Conservation (phyloP, 371 early-diverging fungal species). For the Actinomortierella wolfii region DNA sequence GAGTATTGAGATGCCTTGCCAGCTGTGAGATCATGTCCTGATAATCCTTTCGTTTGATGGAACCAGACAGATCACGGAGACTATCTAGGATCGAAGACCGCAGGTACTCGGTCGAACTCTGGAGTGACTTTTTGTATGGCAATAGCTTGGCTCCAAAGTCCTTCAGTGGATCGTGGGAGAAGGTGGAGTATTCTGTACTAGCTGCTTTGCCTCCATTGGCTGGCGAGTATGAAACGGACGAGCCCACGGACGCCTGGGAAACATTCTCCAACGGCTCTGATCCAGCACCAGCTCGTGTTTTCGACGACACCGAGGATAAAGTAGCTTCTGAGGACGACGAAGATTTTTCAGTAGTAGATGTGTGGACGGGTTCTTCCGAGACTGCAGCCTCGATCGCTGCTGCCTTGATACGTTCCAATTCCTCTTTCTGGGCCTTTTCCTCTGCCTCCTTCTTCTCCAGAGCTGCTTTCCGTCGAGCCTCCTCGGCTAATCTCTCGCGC, state of each 20-base stretch:
- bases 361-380: slow-evolving; percentile 5
- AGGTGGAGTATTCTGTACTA: neutral
- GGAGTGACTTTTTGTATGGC: slow-evolving; percentile 31
- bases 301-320: neutral
- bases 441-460: slow-evolving; percentile 19
- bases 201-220: neutral
- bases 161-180: slow-evolving; percentile 16
- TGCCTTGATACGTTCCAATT: neutral
- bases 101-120: slow-evolving; percentile 31
- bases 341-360: no score
- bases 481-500: slow-evolving; percentile 7
- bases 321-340: slow-evolving; percentile 1
- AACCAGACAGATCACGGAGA: slow-evolving; percentile 33
- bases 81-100: slow-evolving; percentile 24
- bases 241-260: no score
- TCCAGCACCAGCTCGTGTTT: neutral
- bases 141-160: slow-evolving; percentile 21
- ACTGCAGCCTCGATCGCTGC: slow-evolving; percentile 18
- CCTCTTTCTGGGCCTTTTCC: slow-evolving; percentile 13
- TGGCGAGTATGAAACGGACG: no score
- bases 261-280: neutral
- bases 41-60: slow-evolving; percentile 52
- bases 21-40: slow-evolving; percentile 53
- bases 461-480: slow-evolving; percentile 7
- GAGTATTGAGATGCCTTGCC: slow-evolving; percentile 67